These are phyloP conservation scores for Mucor circinelloides DNA, from an alignment of 371 early-diverging fungal genomes.

Conservation along the genomic window DNA sequence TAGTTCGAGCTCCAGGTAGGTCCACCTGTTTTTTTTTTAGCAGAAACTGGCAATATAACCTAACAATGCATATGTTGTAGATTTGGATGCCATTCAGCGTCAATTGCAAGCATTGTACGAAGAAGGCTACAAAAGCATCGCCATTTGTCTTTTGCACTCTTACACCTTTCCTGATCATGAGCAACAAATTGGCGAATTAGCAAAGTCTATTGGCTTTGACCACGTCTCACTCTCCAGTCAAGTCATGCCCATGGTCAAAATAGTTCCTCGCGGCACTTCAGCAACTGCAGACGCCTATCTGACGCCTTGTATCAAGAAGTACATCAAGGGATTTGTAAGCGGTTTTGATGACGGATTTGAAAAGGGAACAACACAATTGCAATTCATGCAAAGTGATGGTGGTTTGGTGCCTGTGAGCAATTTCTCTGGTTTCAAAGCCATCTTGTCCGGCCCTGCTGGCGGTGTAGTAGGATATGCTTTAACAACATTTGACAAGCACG, in stretches of 20 bases:
- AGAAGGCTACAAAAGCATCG: slow-evolving; percentile 82
- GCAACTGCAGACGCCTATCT: slow-evolving; percentile 93
- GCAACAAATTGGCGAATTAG: slow-evolving; percentile 66
- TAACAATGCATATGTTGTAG: slow-evolving; percentile 13
- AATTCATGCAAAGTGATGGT: slow-evolving; percentile 98
- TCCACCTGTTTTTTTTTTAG: not conserved
- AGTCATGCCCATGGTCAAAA: slow-evolving; percentile 92
- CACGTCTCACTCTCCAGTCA: slow-evolving; percentile 84
- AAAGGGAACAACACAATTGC: slow-evolving; percentile 64
- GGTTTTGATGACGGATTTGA: slow-evolving; percentile 83
- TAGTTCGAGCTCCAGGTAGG: slow-evolving; percentile 74
- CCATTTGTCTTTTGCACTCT: slow-evolving; percentile 92
- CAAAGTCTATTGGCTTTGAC: slow-evolving; percentile 77
- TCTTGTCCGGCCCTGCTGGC: slow-evolving; percentile 95
- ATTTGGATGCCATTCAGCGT: slow-evolving; percentile 41
- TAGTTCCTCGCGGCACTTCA: slow-evolving; percentile 91
- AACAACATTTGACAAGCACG: slow-evolving; percentile 68
- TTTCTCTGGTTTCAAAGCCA: slow-evolving; percentile 88
- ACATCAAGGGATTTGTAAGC: slow-evolving; percentile 79
- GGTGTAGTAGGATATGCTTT: slow-evolving; percentile 94
- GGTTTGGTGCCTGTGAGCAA: slow-evolving; percentile 84
- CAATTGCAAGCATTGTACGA: slow-evolving; percentile 65
- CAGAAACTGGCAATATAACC: not conserved
- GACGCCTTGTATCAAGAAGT: slow-evolving; percentile 87
- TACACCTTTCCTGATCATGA: slow-evolving; percentile 93